Evolutionary conservation across 2,329 filamentous ascomycete species (phyloP).

Genomic region (Monosporascus ibericus): DNA sequence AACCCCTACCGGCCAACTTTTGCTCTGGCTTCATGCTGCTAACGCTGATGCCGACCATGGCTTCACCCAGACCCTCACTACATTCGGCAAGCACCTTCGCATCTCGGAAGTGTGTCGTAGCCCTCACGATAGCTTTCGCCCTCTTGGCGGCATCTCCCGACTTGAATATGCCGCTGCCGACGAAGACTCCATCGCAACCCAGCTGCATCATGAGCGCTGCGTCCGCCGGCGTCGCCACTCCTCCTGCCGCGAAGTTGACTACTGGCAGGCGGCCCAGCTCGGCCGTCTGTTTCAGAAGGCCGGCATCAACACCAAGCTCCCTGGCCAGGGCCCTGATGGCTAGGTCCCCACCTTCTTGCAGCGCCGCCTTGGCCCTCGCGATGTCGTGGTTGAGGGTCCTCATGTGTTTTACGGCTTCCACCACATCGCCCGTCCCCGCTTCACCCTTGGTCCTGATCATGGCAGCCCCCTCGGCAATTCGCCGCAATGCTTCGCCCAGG

Average conservation of each 20-base stretch:
- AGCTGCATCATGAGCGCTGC: slow-evolving; percentile 98
- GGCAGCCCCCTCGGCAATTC: slow-evolving; percentile 88
- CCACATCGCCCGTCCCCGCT: slow-evolving; percentile 92
- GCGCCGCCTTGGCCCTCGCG: slow-evolving; percentile 68
- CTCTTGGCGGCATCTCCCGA: slow-evolving; percentile 83
- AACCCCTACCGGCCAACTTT: slow-evolving; percentile 80
- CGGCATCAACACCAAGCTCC: slow-evolving; percentile 71
- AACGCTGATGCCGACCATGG: slow-evolving; percentile 95
- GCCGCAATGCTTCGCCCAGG: slow-evolving; percentile 84
- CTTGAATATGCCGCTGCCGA: slow-evolving; percentile 97
- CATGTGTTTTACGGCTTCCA: slow-evolving; percentile 95
- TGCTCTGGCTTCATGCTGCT: slow-evolving; percentile 69
- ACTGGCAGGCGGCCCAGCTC: slow-evolving; percentile 84
- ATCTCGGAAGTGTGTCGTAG: slow-evolving; percentile 85
- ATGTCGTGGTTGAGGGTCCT: slow-evolving; percentile 83
- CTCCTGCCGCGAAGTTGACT: slow-evolving; percentile 97
- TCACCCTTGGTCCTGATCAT: slow-evolving; percentile 99
- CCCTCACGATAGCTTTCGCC: slow-evolving; percentile 90
- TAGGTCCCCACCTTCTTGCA: slow-evolving; percentile 47
- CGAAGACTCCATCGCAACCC: slow-evolving; percentile 95
- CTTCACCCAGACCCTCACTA: slow-evolving; percentile 85
- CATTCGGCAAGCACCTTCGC: slow-evolving; percentile 80
- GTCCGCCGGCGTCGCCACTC: slow-evolving; percentile 97
- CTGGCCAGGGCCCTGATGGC: slow-evolving; percentile 67
- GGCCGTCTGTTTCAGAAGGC: slow-evolving; percentile 78